Percentiles rank a stretch among this genome's conserved stretches.
Evolutionary conservation across 2,329 filamentous ascomycete genomes (phyloP).

Genomic region (Thielaviopsis populi): DNA sequence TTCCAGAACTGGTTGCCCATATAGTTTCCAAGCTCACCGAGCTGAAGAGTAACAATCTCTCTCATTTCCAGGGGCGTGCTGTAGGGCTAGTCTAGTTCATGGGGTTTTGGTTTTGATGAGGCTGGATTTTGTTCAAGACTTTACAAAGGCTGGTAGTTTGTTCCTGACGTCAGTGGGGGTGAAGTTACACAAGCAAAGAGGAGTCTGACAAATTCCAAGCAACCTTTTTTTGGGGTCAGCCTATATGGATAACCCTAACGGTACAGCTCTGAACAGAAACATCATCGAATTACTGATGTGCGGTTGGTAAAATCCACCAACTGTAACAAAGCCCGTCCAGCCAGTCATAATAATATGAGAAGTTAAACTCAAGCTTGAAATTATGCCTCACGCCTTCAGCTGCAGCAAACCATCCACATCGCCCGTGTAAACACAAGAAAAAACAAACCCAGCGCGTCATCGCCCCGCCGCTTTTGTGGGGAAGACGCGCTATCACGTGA

Average conservation of each 20-base stretch:
- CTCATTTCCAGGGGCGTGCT: conserved; percentile 1
- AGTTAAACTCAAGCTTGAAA: too few species aligned
- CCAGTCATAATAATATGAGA: not conserved
- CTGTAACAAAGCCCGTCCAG: too few species aligned
- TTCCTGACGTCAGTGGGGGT: not conserved
- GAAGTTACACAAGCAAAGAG: not conserved
- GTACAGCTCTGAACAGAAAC: not conserved
- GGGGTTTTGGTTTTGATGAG: not conserved
- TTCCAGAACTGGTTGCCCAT: conserved; percentile 97
- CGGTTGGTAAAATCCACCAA: too few species aligned
- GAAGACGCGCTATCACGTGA: not conserved
- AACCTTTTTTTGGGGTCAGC: not conserved
- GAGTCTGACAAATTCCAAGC: not conserved
- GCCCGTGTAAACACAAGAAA: too few species aligned
- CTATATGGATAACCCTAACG: not conserved
- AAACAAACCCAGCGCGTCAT: not conserved
- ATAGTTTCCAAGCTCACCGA: conserved; percentile 87
- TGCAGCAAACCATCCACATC: too few species aligned
- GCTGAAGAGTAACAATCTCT: conserved; percentile 85
- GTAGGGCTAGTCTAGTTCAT: not conserved
- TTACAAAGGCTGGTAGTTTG: not conserved
- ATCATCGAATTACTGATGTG: too few species aligned
- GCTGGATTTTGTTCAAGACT: not conserved
- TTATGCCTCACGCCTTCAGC: too few species aligned
- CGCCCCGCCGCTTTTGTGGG: not conserved